phyloP scores from a whole-genome alignment of 2,329 filamentous ascomycete species.

The Beauveria asiatica region DNA sequence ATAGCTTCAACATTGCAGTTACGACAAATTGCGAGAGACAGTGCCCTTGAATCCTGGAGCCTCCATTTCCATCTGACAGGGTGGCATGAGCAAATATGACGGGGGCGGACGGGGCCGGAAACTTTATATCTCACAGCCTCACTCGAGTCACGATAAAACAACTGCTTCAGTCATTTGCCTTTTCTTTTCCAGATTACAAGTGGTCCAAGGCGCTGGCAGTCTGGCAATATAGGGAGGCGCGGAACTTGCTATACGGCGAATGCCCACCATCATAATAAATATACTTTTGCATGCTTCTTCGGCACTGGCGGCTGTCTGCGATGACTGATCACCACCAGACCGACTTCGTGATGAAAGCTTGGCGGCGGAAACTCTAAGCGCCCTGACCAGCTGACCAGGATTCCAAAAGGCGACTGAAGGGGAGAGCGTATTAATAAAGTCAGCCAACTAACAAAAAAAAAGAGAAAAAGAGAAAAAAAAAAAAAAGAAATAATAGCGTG shows the following conservation, averaged over 20 bases:
- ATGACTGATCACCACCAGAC: background rate
- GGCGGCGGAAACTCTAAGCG: background rate
- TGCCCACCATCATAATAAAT: background rate
- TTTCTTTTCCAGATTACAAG: too few relatives aligned
- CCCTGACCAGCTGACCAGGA: background rate
- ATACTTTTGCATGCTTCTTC: background rate
- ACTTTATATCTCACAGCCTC: constrained; percentile 1
- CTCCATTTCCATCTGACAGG: background rate
- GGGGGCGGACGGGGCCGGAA: background rate
- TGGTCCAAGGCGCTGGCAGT: background rate
- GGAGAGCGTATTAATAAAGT: background rate
- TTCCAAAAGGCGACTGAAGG: background rate
- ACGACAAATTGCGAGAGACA: background rate
- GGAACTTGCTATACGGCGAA: too few relatives aligned
- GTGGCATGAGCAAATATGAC: background rate
- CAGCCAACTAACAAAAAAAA: background rate
- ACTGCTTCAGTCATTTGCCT: background rate
- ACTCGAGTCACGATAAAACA: background rate
- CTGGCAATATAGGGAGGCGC: too few relatives aligned
- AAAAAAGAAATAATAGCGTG: background rate
- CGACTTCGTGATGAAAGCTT: background rate
- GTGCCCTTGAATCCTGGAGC: too few relatives aligned
- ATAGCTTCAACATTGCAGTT: too few relatives aligned
- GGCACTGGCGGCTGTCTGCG: background rate
- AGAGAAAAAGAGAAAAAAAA: too few relatives aligned